Evolutionary conservation across 495 filamentous ascomycete genomes (phyloP).

Genomic region (Penicillium lagena): DNA sequence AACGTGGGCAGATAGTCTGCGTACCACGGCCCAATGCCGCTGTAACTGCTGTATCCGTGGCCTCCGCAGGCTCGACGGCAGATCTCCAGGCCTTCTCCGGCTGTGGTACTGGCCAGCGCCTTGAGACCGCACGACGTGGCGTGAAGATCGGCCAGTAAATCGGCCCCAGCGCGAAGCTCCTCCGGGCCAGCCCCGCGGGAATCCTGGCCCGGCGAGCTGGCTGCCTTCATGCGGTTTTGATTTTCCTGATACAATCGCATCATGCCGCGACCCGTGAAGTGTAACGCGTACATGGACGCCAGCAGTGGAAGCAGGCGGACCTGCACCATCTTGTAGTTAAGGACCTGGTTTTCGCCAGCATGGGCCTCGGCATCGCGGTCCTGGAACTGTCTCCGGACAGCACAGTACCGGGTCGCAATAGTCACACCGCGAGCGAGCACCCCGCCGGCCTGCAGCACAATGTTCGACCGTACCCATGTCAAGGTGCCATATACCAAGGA

Average conservation of each 20-base stretch:
- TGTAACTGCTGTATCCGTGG: conserved; percentile 65
- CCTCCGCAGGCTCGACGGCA: conserved; percentile 68
- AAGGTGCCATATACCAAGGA: conserved; percentile 66
- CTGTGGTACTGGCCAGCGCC: conserved; percentile 59
- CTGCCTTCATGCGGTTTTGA: conserved; percentile 53
- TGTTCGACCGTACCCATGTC: conserved; percentile 65
- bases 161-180: conserved; percentile 55
- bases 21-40: conserved; percentile 62
- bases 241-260: conserved; percentile 60
- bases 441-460: conserved; percentile 60
- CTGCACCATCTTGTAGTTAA: conserved; percentile 76
- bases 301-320: conserved; percentile 61
- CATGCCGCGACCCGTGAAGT: conserved; percentile 67
- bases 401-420: conserved; percentile 64
- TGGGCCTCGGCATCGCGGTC: conserved; percentile 54
- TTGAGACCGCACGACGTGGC: conserved; percentile 70
- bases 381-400: conserved; percentile 65
- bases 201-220: conserved; percentile 28
- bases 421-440: conserved; percentile 68
- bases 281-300: conserved; percentile 67
- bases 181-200: conserved; percentile 58
- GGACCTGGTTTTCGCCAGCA: conserved; percentile 59
- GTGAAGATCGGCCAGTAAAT: conserved; percentile 65
- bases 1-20: conserved; percentile 63
- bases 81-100: conserved; percentile 62